Base-by-base conservation (phyloP, 2,329 filamentous ascomycete genomes). In the Aspergillus uvarum region DNA sequence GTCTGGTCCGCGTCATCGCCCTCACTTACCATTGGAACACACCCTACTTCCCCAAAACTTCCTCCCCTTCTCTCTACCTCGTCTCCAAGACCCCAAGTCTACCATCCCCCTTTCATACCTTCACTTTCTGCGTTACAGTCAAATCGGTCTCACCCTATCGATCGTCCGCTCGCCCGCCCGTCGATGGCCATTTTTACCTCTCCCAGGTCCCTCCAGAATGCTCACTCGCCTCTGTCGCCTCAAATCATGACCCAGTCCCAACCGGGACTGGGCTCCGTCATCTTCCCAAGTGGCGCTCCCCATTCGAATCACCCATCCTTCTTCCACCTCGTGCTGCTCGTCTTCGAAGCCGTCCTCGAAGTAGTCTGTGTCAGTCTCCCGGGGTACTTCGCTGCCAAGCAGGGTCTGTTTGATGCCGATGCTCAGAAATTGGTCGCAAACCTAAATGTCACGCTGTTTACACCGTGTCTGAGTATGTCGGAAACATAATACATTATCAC, bases 381-480 rank as follows among this genome's bases (percentile, higher is more conserved):
- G 0, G 95, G 95, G 29, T 99, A 97, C 78, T 89, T 99, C 64
- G 87, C 97, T 56, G 95, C 95, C 12, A 83, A 90, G 44, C 83
- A 92, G 69, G 95, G 95, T 74, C 90, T 96, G 79, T 98, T 99
- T 77, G 92, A 96, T 77, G 92, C 91, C 64, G 92, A 96, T 54
- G 91, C 93, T 75, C 95, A 99, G 76, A 98, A 97, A 77, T 96
- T 99, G 72, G 83, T 97, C 54, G 94, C 95, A 56, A 97, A 99
- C 73, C 83, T 99, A 67, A 99, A 99, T 76, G 92, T 97, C 60
- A 91, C 90, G 80, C 83, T 99, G 47, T 99, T 99, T 77, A 99
- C 95, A 31, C 95, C 95, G 65, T 98, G 95, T 76, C 87, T 99
- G 65, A 96, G 91, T 96, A 87, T 63, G 88, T 78, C 11, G 31